Evolutionary conservation across 2,329 filamentous ascomycete genomes (phyloP), one percentile per base, ranked within the genome.

Genomic region (Stagonosporopsis tanaceti): DNA sequence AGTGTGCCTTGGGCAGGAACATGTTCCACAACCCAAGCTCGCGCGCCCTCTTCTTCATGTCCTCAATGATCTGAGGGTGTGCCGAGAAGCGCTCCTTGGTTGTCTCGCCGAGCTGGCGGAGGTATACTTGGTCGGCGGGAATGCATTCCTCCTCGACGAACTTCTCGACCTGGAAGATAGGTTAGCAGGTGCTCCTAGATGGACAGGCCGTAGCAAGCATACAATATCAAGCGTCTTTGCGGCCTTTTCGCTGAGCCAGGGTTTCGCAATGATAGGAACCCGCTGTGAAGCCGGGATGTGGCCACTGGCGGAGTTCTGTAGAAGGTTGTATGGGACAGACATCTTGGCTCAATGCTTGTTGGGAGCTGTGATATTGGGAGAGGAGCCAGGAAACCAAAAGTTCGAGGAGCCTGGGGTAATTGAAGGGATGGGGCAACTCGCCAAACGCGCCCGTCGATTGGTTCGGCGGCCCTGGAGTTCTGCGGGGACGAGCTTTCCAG

Each of bases 11-110:
- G 64, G 95, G 92, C 67, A 99, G 80, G 83, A 99, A 99, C 89
- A 99, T 90, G 80, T 99, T 99, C 95, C 95, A 99, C 42, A 99
- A 83, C 1, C 94, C 95, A 25, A 97, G 85, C 67, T 89, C 84
- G 72, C 84, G 86, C 41, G 94, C 95, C 77, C 93, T 91, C 64
- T 80, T 82, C 85, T 98, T 98, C 68, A 99, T 85, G 53, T 95
- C 89, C 67, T 99, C 95, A 60, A 99, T 85, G 68, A 98, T 84
- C 39, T 83, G 76, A 0, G 95, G 94, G 75, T 96, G 90, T 27
- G 72, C 62, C 64, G 89, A 85, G 90, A 94, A 98, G 82, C 94
- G 87, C 61, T 86, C 80, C 47, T 88, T 83, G 24, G 68, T 73
- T 28, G 91, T 92, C 58, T 88, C 79, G 68, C 92, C 93, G 52